Conservation (phyloP, 345 rosid genomes). For the Dipteronia dyeriana region DNA sequence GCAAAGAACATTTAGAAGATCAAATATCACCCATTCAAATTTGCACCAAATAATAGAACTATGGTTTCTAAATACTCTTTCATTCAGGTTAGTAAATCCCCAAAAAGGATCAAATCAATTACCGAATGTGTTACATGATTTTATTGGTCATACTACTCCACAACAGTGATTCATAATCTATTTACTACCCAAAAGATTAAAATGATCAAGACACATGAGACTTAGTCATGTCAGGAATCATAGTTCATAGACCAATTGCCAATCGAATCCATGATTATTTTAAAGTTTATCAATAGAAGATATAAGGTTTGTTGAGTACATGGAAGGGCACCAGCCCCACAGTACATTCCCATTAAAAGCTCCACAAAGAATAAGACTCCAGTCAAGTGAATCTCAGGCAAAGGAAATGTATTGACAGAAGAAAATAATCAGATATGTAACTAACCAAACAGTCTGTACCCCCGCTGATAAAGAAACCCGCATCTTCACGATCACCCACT, state of each 20-base stretch:
- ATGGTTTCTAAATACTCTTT: slow-evolving; percentile 1
- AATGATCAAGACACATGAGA: neutral
- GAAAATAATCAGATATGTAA: slow-evolving; percentile 15
- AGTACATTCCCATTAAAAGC: slow-evolving; percentile 3
- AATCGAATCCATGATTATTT: neutral
- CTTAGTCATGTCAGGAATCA: neutral
- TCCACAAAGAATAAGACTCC: neutral
- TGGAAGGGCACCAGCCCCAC: neutral
- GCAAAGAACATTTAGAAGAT: slow-evolving; percentile 30
- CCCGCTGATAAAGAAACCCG: slow-evolving; percentile 99
- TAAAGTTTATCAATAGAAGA: neutral
- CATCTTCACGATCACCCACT: slow-evolving; percentile 98
- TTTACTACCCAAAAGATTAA: neutral
- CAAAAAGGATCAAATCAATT: neutral
- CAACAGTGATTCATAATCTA: neutral
- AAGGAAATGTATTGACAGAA: slow-evolving; percentile 11
- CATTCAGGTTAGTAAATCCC: slow-evolving; percentile 18
- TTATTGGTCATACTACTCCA: neutral
- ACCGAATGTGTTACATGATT: neutral
- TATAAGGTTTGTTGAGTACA: neutral
- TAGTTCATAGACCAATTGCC: neutral
- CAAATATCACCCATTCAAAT: slow-evolving; percentile 20
- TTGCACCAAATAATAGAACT: slow-evolving; percentile 20
- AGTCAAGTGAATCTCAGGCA: neutral
- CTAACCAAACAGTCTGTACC: slow-evolving; percentile 89